These are phyloP conservation scores for Baorangia bicolor DNA, from an alignment of 768 basidiomycete genomes.

Conservation along the genomic window DNA sequence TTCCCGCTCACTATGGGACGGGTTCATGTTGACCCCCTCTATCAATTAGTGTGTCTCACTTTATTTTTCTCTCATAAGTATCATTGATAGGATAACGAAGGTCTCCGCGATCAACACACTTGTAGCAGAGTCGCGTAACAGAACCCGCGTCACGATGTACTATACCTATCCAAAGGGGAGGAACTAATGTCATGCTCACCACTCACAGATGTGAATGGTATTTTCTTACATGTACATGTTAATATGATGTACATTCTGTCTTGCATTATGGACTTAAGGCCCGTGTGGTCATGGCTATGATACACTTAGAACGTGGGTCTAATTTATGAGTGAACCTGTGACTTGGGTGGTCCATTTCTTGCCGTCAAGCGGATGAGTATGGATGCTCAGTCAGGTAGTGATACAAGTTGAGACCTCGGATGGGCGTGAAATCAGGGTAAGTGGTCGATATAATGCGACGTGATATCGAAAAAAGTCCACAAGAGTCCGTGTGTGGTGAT, in stretches of 20 bases:
- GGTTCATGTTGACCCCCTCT: conserved; percentile 10
- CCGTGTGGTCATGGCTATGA: conserved; percentile 17
- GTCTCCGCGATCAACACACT: conserved; percentile 11
- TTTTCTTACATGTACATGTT: not conserved
- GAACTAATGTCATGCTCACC: not conserved
- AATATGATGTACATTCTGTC: conserved; percentile 1
- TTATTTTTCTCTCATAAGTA: not conserved
- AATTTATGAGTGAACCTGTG: conserved; percentile 12
- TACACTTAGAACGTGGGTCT: conserved; percentile 24
- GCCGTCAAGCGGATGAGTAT: conserved; percentile 12
- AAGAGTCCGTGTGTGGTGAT: conserved; percentile 91
- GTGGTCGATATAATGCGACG: conserved; percentile 68
- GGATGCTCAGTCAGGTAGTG: conserved; percentile 6
- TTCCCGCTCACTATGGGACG: not conserved
- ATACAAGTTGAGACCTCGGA: not conserved
- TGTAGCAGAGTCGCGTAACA: conserved; percentile 6
- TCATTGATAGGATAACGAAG: conserved; percentile 9
- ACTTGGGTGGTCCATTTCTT: conserved; percentile 2
- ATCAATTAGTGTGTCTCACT: conserved; percentile 15
- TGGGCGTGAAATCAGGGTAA: conserved; percentile 37
- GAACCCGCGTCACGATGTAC: conserved; percentile 4
- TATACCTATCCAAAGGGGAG: not conserved
- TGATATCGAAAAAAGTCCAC: conserved; percentile 91
- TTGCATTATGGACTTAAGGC: conserved; percentile 12
- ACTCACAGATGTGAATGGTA: not conserved